These are phyloP conservation scores for Digitaria exilis DNA, from an alignment of 202 grass and related monocot species.

Conservation along the genomic window DNA sequence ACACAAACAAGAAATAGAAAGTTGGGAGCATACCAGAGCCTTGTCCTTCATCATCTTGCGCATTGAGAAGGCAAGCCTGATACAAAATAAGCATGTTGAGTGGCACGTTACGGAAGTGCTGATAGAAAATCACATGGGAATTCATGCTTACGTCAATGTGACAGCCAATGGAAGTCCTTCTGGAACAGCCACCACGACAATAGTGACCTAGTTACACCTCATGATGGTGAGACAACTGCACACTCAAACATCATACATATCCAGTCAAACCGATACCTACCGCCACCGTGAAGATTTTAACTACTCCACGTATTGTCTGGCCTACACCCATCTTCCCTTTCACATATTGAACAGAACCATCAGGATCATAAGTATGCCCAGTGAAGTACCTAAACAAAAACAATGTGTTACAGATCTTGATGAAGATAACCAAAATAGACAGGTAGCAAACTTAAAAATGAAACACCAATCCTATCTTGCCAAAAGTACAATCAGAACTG, in stretches of 20 bases:
- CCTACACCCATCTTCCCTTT: conserved; percentile 88
- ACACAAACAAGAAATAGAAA: neutral
- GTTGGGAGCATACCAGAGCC: conserved; percentile 61
- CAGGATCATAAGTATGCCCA: conserved; percentile 77
- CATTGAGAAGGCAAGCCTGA: conserved; percentile 95
- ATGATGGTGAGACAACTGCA: conserved; percentile 34
- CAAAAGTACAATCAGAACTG: conserved; percentile 78
- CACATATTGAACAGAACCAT: conserved; percentile 80
- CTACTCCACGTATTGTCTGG: conserved; percentile 58
- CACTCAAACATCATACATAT: conserved; percentile 2
- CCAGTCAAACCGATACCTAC: conserved; percentile 52
- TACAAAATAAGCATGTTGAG: conserved; percentile 38
- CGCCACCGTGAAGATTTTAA: conserved; percentile 89
- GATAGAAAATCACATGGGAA: conserved; percentile 26
- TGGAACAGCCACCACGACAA: conserved; percentile 95
- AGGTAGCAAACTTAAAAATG: conserved; percentile 17
- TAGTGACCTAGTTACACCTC: conserved; percentile 73
- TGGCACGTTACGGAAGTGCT: neutral
- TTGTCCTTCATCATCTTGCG: conserved; percentile 98
- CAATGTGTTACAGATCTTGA: neutral
- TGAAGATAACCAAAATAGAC: conserved; percentile 15
- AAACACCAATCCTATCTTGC: conserved; percentile 51
- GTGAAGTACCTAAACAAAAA: conserved; percentile 81
- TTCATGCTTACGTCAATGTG: conserved; percentile 78
- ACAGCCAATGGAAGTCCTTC: conserved; percentile 99